Percentiles rank a stretch among this genome's conserved stretches.
Conservation (phyloP, 192 early-diverging fungal species). For the Coemansia sp. region DNA sequence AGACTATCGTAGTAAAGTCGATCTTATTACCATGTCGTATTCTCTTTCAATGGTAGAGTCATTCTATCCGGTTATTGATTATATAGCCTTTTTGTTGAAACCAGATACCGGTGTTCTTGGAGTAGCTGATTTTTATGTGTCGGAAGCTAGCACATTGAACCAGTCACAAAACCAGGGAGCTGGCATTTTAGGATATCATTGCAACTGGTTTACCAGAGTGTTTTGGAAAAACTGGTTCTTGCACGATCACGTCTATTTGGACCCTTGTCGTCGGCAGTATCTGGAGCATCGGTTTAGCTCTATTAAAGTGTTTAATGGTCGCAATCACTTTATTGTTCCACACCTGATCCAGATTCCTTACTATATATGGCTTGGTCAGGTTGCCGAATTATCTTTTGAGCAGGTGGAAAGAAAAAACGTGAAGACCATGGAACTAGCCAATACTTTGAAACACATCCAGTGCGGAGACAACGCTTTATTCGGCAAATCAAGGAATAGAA, state of each 20-base stretch:
- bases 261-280: conserved; percentile 78
- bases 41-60: conserved; percentile 86
- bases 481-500: not conserved
- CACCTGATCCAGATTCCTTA: conserved; percentile 77
- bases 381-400: no score
- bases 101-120: conserved; percentile 68
- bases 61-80: conserved; percentile 70
- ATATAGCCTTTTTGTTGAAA: conserved; percentile 59
- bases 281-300: conserved; percentile 80
- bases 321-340: conserved; percentile 74
- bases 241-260: conserved; percentile 77
- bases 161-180: conserved; percentile 35
- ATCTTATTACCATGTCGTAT: conserved; percentile 84
- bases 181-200: conserved; percentile 62
- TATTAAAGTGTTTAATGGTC: conserved; percentile 68
- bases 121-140: conserved; percentile 81
- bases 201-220: conserved; percentile 75
- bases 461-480: not conserved
- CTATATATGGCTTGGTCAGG: conserved; percentile 79
- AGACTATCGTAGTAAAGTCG: conserved; percentile 58
- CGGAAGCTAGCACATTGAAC: conserved; percentile 12
- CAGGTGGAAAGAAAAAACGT: no score
- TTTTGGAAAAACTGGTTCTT: conserved; percentile 92
- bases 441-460: not conserved
- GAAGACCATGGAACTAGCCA: no score